These are phyloP conservation scores for Penicillium coprophilum DNA, from an alignment of 495 filamentous ascomycete species.

Conservation along the genomic window DNA sequence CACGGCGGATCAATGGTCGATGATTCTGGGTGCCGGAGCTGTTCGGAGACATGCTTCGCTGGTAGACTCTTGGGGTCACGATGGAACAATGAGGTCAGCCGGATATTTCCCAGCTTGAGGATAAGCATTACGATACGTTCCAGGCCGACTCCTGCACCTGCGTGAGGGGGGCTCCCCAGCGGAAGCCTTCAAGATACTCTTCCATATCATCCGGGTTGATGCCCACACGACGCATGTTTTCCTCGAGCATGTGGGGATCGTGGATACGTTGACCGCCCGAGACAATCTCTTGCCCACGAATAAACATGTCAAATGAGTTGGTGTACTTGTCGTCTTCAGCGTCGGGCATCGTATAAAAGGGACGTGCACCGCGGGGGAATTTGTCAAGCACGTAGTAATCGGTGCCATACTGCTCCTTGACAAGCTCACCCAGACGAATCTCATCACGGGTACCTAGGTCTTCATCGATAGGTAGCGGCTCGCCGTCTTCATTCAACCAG, in stretches of 20 bases:
- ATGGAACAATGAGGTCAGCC: conserved; percentile 78
- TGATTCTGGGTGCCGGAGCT: conserved; percentile 74
- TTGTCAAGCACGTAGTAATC: conserved; percentile 97
- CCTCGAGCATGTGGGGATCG: conserved; percentile 67
- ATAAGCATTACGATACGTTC: conserved; percentile 85
- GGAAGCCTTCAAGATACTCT: conserved; percentile 86
- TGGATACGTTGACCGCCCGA: conserved; percentile 92
- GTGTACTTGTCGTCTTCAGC: conserved; percentile 68
- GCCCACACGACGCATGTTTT: conserved; percentile 72
- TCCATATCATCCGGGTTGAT: conserved; percentile 76
- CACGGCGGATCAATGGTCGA: conserved; percentile 68
- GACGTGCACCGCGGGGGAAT: conserved; percentile 77
- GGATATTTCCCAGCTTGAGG: conserved; percentile 82
- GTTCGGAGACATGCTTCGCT: conserved; percentile 48
- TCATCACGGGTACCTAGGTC: conserved; percentile 84
- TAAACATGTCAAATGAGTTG: conserved; percentile 94
- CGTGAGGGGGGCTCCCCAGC: conserved; percentile 89
- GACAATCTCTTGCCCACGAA: conserved; percentile 90
- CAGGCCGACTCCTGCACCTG: conserved; percentile 85
- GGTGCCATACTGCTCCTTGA: conserved; percentile 81
- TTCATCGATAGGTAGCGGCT: conserved; percentile 63
- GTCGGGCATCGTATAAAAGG: conserved; percentile 95
- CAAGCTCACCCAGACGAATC: conserved; percentile 76
- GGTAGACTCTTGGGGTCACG: conserved; percentile 82
- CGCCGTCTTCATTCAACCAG: conserved; percentile 74